Base-by-base conservation (phyloP, 2,329 filamentous ascomycete species). In the Aspergillus sergii region DNA sequence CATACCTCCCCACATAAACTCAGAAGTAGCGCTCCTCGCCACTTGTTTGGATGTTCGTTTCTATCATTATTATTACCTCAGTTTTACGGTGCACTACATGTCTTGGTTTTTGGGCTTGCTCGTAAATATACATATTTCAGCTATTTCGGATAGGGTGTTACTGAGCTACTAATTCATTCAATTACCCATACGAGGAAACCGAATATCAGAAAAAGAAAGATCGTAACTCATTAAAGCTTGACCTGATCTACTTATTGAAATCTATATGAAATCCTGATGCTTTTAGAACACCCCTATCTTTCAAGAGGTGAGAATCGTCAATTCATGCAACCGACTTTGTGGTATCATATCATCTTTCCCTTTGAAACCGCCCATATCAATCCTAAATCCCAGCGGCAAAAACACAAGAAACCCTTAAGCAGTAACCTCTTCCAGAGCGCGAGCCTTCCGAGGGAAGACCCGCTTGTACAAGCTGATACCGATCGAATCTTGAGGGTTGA, bases 401-500 rank as follows among this genome's bases (percentile, higher is more conserved):
- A 58, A 59, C 36, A 53, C 54, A 56, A 30, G 28, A 43, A 51
- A 51, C 55, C 46, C 39, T 67, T 68, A 72, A 32, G 65, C 66
- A 67, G 66, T 59, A 59, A 71, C 70, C 36, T 75, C 71, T 58
- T 78, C 77, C 81, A 84, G 81, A 63, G 79, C 73, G 66, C 72
- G 78, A 21, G 93, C 89, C 66, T 84, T 84, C 63, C 94, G 85
- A 9, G 95, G 95, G 85, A 90, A 95, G 64, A 94, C 88, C 26
- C 91, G 83, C 85, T 95, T 95, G 76, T 94, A 95, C 73, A 95
- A 76, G 80, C 92, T 96, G 66, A 98, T 91, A 57, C 92, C 95
- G 54, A 99, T 89, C 3, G 93, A 89, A 80, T 99, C 95, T 80
- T 97, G 92, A 1, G 95, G 94, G 78, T 97, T 98, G 77, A 99